Percentiles rank a stretch among this genome's conserved stretches.
Conservation (phyloP, 108 stramenopile genomes). For the Fistulifera pelliculosa region DNA sequence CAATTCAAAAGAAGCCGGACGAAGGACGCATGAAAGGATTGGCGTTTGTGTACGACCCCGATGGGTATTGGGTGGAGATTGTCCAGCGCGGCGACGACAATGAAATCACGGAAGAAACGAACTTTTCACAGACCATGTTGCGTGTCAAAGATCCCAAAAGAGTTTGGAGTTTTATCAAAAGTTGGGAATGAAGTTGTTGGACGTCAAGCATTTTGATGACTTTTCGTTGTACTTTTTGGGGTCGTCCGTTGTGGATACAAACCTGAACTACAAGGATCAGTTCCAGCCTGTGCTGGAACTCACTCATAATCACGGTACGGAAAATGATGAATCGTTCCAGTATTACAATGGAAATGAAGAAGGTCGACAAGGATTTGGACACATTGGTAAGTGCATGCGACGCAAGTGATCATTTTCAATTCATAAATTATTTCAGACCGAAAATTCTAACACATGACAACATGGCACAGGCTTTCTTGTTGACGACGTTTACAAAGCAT, state of each 20-base stretch:
- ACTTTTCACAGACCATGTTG: conserved; percentile 94
- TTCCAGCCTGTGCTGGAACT: conserved; percentile 83
- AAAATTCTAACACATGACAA: too few species aligned
- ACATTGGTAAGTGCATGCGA: conserved; percentile 33
- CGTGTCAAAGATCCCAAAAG: conserved; percentile 90
- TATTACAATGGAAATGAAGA: conserved; percentile 95
- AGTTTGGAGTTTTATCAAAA: conserved; percentile 81
- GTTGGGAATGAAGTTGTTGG: conserved; percentile 78
- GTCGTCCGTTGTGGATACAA: conserved; percentile 37
- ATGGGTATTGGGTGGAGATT: conserved; percentile 84
- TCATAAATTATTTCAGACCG: too few species aligned
- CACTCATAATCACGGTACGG: conserved; percentile 93
- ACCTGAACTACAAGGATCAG: conserved; percentile 26
- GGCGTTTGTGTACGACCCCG: conserved; percentile 90
- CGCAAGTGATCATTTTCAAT: too few species aligned
- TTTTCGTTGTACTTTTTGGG: conserved; percentile 96
- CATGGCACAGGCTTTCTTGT: conserved; percentile 66
- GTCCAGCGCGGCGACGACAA: conserved; percentile 39
- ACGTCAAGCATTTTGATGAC: conserved; percentile 67
- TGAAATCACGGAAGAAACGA: conserved; percentile 49
- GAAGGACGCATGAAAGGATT: conserved; percentile 87
- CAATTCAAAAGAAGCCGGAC: conserved; percentile 92
- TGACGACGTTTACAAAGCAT: conserved; percentile 92
- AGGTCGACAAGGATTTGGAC: conserved; percentile 93
- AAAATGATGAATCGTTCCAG: conserved; percentile 61